phyloP scores from a whole-genome alignment of 2,329 filamentous ascomycete genomes.

The Botrytis aclada region DNA sequence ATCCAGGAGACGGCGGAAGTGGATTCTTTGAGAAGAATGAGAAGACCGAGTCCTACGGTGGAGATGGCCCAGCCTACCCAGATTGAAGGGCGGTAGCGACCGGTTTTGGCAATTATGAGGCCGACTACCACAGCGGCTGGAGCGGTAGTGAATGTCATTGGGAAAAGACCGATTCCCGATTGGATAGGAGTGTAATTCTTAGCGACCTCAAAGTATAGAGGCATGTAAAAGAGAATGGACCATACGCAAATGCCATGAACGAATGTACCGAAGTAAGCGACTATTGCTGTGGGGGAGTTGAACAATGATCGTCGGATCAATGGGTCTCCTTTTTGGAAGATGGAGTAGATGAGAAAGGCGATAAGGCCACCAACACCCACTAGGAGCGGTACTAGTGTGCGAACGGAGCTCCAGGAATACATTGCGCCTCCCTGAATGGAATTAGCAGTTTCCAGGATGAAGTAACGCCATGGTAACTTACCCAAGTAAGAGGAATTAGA shows the following conservation, averaged over 20 bases:
- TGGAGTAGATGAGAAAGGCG: slow-evolving; percentile 50
- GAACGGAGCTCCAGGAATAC: slow-evolving; percentile 60
- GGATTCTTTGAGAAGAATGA: slow-evolving; percentile 47
- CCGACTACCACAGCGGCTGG: slow-evolving; percentile 53
- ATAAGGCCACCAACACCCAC: slow-evolving; percentile 51
- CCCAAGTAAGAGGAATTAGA: slow-evolving; percentile 60
- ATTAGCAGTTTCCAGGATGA: slow-evolving; percentile 1
- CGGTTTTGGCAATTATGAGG: slow-evolving; percentile 52
- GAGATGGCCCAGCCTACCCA: slow-evolving; percentile 59
- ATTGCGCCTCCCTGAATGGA: slow-evolving; percentile 50
- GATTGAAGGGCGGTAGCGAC: slow-evolving; percentile 49
- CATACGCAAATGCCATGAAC: slow-evolving; percentile 54
- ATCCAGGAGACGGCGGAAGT: slow-evolving; percentile 56
- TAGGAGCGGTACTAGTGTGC: slow-evolving; percentile 58
- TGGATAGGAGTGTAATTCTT: slow-evolving; percentile 50
- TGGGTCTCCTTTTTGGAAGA: slow-evolving; percentile 36
- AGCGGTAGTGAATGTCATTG: slow-evolving; percentile 59
- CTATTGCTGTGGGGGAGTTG: slow-evolving; percentile 46
- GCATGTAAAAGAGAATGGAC: slow-evolving; percentile 53
- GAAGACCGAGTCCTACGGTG: slow-evolving; percentile 55
- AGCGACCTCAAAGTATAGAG: slow-evolving; percentile 49
- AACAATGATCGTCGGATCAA: slow-evolving; percentile 44
- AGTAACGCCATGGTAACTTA: slow-evolving; percentile 15
- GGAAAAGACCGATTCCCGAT: slow-evolving; percentile 54
- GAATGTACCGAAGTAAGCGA: slow-evolving; percentile 49